Conservation (phyloP, 2,329 filamentous ascomycete species). For the Penicillium brevicompactum region DNA sequence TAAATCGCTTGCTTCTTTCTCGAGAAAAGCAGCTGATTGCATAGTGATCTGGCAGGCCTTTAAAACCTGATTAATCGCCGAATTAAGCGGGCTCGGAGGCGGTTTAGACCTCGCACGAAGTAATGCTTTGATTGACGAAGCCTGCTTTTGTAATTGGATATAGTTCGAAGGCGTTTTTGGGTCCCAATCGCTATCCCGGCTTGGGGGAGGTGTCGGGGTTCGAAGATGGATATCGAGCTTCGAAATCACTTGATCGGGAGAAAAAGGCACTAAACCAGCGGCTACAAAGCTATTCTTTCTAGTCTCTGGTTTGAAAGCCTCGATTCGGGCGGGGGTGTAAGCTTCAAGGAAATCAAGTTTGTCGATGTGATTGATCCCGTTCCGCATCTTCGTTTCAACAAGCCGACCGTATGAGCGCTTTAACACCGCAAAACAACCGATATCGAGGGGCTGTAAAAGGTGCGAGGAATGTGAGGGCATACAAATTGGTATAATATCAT, state of each 20-base stretch:
- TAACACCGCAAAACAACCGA: background rate
- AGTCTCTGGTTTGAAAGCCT: background rate
- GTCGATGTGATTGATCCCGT: background rate
- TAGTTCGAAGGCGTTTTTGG: too few species aligned
- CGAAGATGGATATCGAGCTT: constrained; percentile 5
- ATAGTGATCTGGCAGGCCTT: too few species aligned
- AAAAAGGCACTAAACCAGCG: background rate
- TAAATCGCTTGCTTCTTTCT: too few species aligned
- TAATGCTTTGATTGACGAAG: too few species aligned
- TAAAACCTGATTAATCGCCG: too few species aligned
- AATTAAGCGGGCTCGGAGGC: too few species aligned
- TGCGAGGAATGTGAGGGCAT: constrained; percentile 38
- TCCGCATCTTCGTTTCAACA: background rate
- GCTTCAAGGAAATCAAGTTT: background rate
- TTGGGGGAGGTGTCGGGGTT: background rate
- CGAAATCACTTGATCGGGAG: background rate
- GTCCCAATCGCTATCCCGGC: background rate
- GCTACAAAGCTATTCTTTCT: constrained; percentile 9
- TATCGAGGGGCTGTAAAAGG: constrained; percentile 37
- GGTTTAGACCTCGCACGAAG: too few species aligned
- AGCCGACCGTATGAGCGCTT: background rate
- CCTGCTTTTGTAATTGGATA: too few species aligned
- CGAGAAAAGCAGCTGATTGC: too few species aligned
- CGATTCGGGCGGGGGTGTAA: background rate
- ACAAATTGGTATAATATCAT: constrained; percentile 43